Percentiles rank a stretch among this genome's conserved stretches.
These are phyloP conservation scores for Ophioceras dolichostomum DNA, from an alignment of 2,329 filamentous ascomycete species.

Conservation along the genomic window DNA sequence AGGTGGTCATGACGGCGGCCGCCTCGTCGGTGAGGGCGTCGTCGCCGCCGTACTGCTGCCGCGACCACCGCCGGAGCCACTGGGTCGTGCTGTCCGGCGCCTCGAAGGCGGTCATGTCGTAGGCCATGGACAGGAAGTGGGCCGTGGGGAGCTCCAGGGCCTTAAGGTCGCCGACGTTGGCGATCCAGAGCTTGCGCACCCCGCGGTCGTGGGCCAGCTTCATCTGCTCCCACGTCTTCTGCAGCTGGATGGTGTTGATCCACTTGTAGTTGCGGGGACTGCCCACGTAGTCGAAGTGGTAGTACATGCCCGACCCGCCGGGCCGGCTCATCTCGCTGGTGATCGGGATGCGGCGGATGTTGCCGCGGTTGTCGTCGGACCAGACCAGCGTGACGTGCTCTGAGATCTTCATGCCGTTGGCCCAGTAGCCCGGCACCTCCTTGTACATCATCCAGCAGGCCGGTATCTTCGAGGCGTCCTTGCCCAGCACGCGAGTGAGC, in stretches of 20 bases:
- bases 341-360: slow-evolving; percentile 44
- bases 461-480: slow-evolving; percentile 22
- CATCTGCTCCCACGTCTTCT: slow-evolving; percentile 56
- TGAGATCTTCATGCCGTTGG: slow-evolving; percentile 43
- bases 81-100: slow-evolving; percentile 23
- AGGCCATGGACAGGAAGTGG: slow-evolving; percentile 43
- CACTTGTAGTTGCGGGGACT: slow-evolving; percentile 47
- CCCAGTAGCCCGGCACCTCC: slow-evolving; percentile 42
- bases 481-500: slow-evolving; percentile 8
- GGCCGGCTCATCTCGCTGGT: slow-evolving; percentile 37
- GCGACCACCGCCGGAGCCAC: slow-evolving; percentile 34
- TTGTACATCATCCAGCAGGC: slow-evolving; percentile 50
- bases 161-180: slow-evolving; percentile 54
- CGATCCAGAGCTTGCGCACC: slow-evolving; percentile 45
- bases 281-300: slow-evolving; percentile 42
- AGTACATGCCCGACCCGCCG: slow-evolving; percentile 48
- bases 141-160: slow-evolving; percentile 37
- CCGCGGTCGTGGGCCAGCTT: slow-evolving; percentile 43
- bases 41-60: slow-evolving; percentile 31
- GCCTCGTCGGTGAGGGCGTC: slow-evolving; percentile 25
- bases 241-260: slow-evolving; percentile 55
- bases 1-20: slow-evolving; percentile 34
- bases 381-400: slow-evolving; percentile 51
- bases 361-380: slow-evolving; percentile 52
- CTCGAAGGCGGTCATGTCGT: slow-evolving; percentile 26